Evolutionary conservation across 805 yeast species (phyloP).

Genomic region (Grigorovia jiainica): DNA sequence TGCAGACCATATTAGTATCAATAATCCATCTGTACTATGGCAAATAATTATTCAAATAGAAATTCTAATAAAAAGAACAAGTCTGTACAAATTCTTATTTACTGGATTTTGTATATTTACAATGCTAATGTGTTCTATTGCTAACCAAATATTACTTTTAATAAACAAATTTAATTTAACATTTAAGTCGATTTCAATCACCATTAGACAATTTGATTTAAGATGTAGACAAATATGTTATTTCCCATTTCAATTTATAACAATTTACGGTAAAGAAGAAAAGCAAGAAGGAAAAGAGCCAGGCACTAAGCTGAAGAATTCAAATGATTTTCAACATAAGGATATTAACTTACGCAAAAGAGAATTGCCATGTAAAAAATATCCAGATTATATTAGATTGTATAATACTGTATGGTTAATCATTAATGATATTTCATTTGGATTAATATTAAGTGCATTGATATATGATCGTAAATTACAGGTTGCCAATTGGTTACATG

Average conservation of each 20-base stretch:
- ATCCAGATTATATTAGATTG: slow-evolving; percentile 61
- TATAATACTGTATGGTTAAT: slow-evolving; percentile 87
- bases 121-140: slow-evolving; percentile 8
- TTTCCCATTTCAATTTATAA: slow-evolving; percentile 69
- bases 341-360: slow-evolving; percentile 5
- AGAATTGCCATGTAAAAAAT: slow-evolving; percentile 34
- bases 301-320: no score
- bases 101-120: not conserved
- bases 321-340: slow-evolving; percentile 5
- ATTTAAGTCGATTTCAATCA: slow-evolving; percentile 37
- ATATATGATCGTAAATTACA: slow-evolving; percentile 32
- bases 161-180: slow-evolving; percentile 13
- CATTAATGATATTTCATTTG: slow-evolving; percentile 71
- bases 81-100: not conserved
- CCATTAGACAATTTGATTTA: slow-evolving; percentile 71
- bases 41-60: not conserved
- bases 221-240: slow-evolving; percentile 66
- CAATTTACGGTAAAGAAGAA: slow-evolving; percentile 31
- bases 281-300: no score
- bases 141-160: slow-evolving; percentile 11
- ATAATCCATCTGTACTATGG: no score
- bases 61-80: not conserved
- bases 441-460: slow-evolving; percentile 47
- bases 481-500: slow-evolving; percentile 31
- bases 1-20: no score